Percentiles rank a stretch among this genome's conserved stretches.
Conservation (phyloP, 2,329 filamentous ascomycete species). For the Penicillium sp. region DNA sequence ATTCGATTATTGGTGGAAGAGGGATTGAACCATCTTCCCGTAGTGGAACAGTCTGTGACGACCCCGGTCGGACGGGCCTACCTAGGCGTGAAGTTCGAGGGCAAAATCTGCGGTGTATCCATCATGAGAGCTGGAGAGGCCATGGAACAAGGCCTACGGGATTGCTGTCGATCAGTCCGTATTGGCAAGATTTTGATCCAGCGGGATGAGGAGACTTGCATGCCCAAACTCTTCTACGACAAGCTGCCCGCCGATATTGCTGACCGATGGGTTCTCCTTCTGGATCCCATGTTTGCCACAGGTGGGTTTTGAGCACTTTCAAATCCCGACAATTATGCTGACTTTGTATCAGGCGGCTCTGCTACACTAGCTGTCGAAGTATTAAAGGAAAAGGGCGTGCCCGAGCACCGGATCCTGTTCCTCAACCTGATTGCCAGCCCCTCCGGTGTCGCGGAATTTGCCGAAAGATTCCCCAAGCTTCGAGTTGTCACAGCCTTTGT, state of each 20-base stretch:
- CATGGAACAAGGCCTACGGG: slow-evolving; percentile 94
- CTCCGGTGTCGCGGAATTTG: slow-evolving; percentile 83
- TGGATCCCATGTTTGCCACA: slow-evolving; percentile 99
- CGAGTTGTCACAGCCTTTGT: slow-evolving; percentile 94
- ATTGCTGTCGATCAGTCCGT: slow-evolving; percentile 94
- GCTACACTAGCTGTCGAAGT: slow-evolving; percentile 97
- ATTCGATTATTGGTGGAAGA: slow-evolving; percentile 95
- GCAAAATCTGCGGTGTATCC: slow-evolving; percentile 96
- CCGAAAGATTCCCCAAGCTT: slow-evolving; percentile 79
- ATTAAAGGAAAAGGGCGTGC: slow-evolving; percentile 80
- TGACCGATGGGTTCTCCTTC: slow-evolving; percentile 82
- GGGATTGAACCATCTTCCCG: slow-evolving; percentile 91
- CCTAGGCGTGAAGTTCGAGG: slow-evolving; percentile 87
- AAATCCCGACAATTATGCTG: slow-evolving; percentile 5
- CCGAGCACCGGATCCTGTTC: slow-evolving; percentile 92
- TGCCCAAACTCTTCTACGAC: slow-evolving; percentile 93
- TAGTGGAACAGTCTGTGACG: slow-evolving; percentile 79
- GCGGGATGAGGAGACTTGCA: slow-evolving; percentile 86
- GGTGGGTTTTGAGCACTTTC: slow-evolving; percentile 48
- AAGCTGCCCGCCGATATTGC: slow-evolving; percentile 94
- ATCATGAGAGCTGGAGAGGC: slow-evolving; percentile 98
- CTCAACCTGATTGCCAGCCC: slow-evolving; percentile 97
- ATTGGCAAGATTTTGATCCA: slow-evolving; percentile 99
- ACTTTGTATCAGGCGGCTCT: slow-evolving; percentile 65
- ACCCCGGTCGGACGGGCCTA: slow-evolving; percentile 87